Base-by-base conservation (phyloP, 306 rosid species). In the Cicer yamashitae region DNA sequence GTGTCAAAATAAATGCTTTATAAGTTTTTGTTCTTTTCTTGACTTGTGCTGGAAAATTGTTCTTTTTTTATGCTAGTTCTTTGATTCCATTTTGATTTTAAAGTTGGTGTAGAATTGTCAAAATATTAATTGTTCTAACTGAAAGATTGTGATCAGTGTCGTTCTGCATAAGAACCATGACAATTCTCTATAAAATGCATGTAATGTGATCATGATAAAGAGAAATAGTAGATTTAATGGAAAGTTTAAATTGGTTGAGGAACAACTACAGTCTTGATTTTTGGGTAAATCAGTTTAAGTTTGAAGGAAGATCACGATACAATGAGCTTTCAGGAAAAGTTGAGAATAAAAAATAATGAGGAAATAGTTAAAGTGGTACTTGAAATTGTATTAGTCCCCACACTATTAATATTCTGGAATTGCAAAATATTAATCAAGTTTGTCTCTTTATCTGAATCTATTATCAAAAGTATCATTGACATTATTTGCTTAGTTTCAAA, bases 171-270 rank as follows among this genome's bases (percentile, higher is more conserved):
- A 43, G 45, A 73, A 9, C 34, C 2, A 47, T 43, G 53, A 20
- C n/a, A 30, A 51, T 17, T 43, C 53, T 69, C 65, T 7, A 8
- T 38, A 1, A 39, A 80, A 39, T 59, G 37, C 44, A 7, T 74
- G 11, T 45, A 2, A 1, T 47, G 45, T 34, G 57, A 46, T 39
- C 34, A 38, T 60, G 70, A 47, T 75, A 30, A 8, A 52, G 54
- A 46, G n/a, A 9, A 44, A 34, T 45, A n/a, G 25, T 17, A 53
- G 64, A 70, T 76, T 75, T 48, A 66, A 50, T 8, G 39, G 46
- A 17, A 54, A 40, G 34, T 56, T 76, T 75, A 82, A 71, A 71
- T 40, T 64, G 22, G 61, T 17, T 12, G 74, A 61, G 72, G 62
- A 63, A 44, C 38, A 11, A 17, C 40, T 37, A 25, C 9, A 63